Conservation (phyloP, 108 stramenopile genomes). For the Nitzschia sp. region DNA sequence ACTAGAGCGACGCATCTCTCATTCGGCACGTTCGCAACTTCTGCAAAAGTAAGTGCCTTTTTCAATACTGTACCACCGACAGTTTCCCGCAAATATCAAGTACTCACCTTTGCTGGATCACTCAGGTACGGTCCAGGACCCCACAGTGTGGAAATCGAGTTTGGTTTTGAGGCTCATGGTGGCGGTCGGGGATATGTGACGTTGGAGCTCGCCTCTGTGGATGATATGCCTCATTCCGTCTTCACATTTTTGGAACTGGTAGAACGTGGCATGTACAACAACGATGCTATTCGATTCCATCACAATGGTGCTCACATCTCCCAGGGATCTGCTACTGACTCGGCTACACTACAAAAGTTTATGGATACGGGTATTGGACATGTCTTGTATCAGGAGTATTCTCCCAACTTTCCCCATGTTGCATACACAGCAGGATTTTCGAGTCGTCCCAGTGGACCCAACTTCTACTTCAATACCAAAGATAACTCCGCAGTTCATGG, state of each 20-base stretch:
- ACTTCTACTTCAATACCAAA: conserved; percentile 75
- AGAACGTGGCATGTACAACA: neutral
- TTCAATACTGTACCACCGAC: too few species aligned
- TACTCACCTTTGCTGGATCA: too few species aligned
- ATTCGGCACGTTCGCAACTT: neutral
- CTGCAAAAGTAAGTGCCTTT: neutral
- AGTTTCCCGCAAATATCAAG: too few species aligned
- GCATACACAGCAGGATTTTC: conserved; percentile 72
- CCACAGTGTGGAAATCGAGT: conserved; percentile 64
- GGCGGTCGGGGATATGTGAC: conserved; percentile 39
- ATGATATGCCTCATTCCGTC: conserved; percentile 77
- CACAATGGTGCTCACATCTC: conserved; percentile 11
- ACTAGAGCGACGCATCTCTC: neutral
- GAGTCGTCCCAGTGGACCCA: conserved; percentile 54
- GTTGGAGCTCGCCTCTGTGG: conserved; percentile 69
- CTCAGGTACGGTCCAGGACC: conserved; percentile 55
- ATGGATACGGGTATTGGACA: neutral
- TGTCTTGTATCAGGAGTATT: conserved; percentile 63
- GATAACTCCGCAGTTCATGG: conserved; percentile 72
- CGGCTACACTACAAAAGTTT: neutral
- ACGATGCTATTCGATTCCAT: conserved; percentile 4
- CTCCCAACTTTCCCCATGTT: conserved; percentile 49
- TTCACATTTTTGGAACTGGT: conserved; percentile 34
- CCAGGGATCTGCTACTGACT: neutral
- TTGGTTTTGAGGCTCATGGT: conserved; percentile 42